phyloP scores from a whole-genome alignment of 352 stramenopile genomes.

The Peronospora belbahrii region DNA sequence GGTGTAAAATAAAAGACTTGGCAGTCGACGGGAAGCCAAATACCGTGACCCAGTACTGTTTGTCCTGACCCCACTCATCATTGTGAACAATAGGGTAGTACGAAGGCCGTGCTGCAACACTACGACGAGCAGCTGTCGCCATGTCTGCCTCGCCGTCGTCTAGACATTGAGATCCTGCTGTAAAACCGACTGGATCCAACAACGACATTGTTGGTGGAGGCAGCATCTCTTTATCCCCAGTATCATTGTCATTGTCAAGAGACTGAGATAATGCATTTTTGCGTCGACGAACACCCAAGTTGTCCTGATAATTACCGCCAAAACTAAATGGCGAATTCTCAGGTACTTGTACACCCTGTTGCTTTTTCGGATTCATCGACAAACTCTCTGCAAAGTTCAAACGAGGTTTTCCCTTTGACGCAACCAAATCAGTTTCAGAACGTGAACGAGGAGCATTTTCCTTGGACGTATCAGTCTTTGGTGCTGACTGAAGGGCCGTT shows the following conservation, averaged over 20 bases:
- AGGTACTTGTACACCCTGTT: slow-evolving; percentile 25
- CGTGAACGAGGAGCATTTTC: slow-evolving; percentile 34
- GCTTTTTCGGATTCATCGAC: slow-evolving; percentile 51
- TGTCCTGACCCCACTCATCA: slow-evolving; percentile 70
- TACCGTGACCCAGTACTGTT: slow-evolving; percentile 81
- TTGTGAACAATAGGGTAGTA: slow-evolving; percentile 47
- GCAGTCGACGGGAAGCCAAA: slow-evolving; percentile 63
- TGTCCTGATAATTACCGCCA: slow-evolving; percentile 32
- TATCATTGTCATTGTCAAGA: slow-evolving; percentile 10
- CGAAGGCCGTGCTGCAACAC: slow-evolving; percentile 20
- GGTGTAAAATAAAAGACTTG: slow-evolving; percentile 58
- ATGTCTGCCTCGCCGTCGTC: slow-evolving; percentile 22
- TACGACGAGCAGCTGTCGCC: slow-evolving; percentile 12
- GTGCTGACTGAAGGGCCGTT: slow-evolving; percentile 42
- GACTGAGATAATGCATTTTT: slow-evolving; percentile 25
- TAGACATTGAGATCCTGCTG: slow-evolving; percentile 25
- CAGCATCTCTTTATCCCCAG: slow-evolving; percentile 44
- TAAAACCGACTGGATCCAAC: slow-evolving; percentile 33
- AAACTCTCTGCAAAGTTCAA: slow-evolving; percentile 64
- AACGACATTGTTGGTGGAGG: slow-evolving; percentile 58
- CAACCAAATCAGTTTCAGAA: slow-evolving; percentile 22
- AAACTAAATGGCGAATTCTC: slow-evolving; percentile 65
- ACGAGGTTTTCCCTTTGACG: slow-evolving; percentile 27
- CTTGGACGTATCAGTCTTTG: slow-evolving; percentile 46
- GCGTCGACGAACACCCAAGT: slow-evolving; percentile 41